Evolutionary conservation across 495 filamentous ascomycete genomes (phyloP).

Genomic region (Penicillium canariense): DNA sequence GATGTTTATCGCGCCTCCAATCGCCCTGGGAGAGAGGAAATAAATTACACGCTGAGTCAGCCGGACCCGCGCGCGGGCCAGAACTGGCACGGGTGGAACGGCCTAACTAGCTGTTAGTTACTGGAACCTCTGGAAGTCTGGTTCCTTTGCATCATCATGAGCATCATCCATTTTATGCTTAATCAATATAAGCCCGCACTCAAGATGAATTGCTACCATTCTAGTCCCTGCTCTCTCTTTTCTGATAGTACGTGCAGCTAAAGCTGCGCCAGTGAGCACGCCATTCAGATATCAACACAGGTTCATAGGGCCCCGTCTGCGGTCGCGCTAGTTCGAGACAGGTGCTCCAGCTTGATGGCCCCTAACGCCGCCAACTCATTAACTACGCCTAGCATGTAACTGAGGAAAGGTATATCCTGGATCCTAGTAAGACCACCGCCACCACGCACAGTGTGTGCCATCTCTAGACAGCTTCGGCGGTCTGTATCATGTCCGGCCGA

Average conservation of each 20-base stretch:
- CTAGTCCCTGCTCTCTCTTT: too few relatives aligned
- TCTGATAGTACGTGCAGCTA: not conserved
- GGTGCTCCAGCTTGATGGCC: constrained; percentile 19
- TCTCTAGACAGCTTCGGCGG: too few relatives aligned
- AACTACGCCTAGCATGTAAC: not conserved
- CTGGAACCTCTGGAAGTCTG: constrained; percentile 5
- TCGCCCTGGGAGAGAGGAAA: not conserved
- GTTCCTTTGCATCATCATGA: constrained; percentile 38
- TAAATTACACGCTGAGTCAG: constrained; percentile 28
- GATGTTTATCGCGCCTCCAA: constrained; percentile 10
- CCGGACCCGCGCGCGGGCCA: constrained; percentile 1
- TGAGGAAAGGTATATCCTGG: constrained; percentile 5
- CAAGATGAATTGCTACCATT: not conserved
- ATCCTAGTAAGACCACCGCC: constrained; percentile 1
- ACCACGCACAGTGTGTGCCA: not conserved
- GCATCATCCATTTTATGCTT: constrained; percentile 31
- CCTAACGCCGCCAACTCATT: constrained; percentile 9
- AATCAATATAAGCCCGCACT: not conserved
- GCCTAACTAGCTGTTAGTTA: too few relatives aligned
- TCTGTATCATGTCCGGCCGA: not conserved
- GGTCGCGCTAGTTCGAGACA: constrained; percentile 11
- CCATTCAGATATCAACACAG: not conserved
- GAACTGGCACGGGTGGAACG: not conserved
- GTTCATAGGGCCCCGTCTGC: not conserved
- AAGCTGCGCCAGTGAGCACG: not conserved